These are phyloP conservation scores for Lachancea fermentati DNA, from an alignment of 805 yeast genomes.

Conservation along the genomic window DNA sequence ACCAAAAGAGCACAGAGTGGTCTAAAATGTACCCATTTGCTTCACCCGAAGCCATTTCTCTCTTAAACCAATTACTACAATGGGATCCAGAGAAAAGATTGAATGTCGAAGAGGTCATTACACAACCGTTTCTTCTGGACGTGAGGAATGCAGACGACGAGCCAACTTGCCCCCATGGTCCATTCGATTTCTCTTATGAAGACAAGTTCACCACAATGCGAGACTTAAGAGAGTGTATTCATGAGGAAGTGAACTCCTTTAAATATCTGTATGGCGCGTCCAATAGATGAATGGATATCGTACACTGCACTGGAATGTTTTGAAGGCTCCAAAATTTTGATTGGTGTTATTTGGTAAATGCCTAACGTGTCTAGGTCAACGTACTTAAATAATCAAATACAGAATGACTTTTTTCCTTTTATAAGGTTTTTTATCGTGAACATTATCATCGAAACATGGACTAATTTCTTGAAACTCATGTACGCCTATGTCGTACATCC, in stretches of 20 bases:
- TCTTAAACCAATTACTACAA: slow-evolving; percentile 49
- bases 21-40: slow-evolving; percentile 57
- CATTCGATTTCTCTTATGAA: slow-evolving; percentile 70
- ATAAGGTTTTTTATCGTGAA: no score
- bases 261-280: no score
- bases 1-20: slow-evolving; percentile 44
- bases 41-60: slow-evolving; percentile 41
- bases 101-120: slow-evolving; percentile 50
- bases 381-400: background rate
- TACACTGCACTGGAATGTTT: no score
- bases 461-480: no score
- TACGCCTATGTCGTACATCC: no score
- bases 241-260: slow-evolving; percentile 49
- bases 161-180: slow-evolving; percentile 39
- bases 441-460: no score
- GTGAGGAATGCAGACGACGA: slow-evolving; percentile 56
- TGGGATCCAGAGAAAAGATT: slow-evolving; percentile 61
- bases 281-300: no score
- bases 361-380: background rate
- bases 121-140: slow-evolving; percentile 47
- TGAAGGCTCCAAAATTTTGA: no score
- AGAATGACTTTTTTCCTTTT: background rate
- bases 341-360: no score
- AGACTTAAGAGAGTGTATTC: slow-evolving; percentile 44
- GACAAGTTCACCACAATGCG: slow-evolving; percentile 33